Evolutionary conservation across 495 filamentous ascomycete genomes (phyloP), one percentile per base, ranked within the genome.

Genomic region (Xylaria nigripes): DNA sequence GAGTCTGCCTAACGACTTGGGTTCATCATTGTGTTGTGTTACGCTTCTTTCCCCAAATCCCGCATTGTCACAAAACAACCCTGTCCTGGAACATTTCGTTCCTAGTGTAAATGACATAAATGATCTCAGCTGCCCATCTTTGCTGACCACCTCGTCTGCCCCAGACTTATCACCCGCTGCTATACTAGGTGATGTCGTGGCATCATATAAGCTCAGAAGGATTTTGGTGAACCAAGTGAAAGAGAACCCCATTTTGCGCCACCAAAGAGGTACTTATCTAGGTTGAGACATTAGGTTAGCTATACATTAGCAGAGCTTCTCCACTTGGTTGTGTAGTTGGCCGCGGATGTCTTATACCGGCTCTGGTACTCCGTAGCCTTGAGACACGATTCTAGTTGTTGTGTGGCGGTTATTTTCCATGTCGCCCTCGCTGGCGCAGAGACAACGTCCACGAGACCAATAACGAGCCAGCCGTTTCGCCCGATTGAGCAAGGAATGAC

Each of bases 71-170:
- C 32, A 12, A 36, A n/a, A 36, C 29, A 23, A 45, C 50, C 29
- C 36, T 18, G 41, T 19, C 50, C 34, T 45, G 32, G 32, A 36
- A 36, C 13, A 3, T 29, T 3, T 29, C 4, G 25, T 9, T 8
- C 32, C 10, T 36, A 36, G 6, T n/a, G 6, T 36, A 36, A 36
- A 36, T 15, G 32, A 12, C 30, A 47, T 54, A 47, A 54, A 40
- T 46, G 44, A 25, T 15, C 43, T 54, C 51, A 47, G 32, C 22
- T 54, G 22, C 43, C 43, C 50, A 44, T n/a, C 40, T 18, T 27
- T 8, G 21, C n/a, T 34, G 13, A 32, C 21, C 42, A 38, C 40
- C 16, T 46, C 22, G n/a, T 46, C 24, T 46, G 22, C 15, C 13
- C 22, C 19, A 5, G 8, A 42, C 32, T 44, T 45, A 10, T 8